Percentiles rank a stretch among this genome's conserved stretches.
phyloP scores from a whole-genome alignment of 768 basidiomycete genomes.

The Tylopilus rubrobrunneus region DNA sequence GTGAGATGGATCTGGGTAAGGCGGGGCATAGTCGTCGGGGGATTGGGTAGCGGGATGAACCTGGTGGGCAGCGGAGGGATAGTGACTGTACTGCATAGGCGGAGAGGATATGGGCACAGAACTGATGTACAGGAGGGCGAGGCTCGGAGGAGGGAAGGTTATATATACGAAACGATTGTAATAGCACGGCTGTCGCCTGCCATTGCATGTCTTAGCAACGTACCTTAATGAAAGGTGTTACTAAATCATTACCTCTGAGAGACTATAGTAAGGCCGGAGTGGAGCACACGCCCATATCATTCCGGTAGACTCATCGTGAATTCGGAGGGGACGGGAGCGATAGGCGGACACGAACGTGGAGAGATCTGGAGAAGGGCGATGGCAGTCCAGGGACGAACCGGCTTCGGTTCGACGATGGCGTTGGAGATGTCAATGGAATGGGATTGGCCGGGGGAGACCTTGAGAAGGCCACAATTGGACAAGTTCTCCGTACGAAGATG shows the following conservation, averaged over 20 bases:
- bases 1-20: slow-evolving; percentile 26
- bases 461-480: slow-evolving; percentile 21
- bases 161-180: slow-evolving; percentile 35
- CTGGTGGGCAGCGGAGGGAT: slow-evolving; percentile 19
- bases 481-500: slow-evolving; percentile 27
- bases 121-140: slow-evolving; percentile 10
- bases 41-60: slow-evolving; percentile 13
- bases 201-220: slow-evolving; percentile 34
- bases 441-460: slow-evolving; percentile 27
- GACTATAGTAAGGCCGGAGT: slow-evolving; percentile 33
- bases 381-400: slow-evolving; percentile 18
- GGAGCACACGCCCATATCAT: slow-evolving; percentile 31
- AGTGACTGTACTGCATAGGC: slow-evolving; percentile 30
- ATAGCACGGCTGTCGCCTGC: slow-evolving; percentile 34
- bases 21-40: slow-evolving; percentile 16
- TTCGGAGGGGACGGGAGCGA: slow-evolving; percentile 29
- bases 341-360: slow-evolving; percentile 19
- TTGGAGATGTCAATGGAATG: slow-evolving; percentile 29
- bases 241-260: slow-evolving; percentile 36
- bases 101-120: not conserved
- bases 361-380: slow-evolving; percentile 28
- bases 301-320: slow-evolving; percentile 32
- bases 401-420: slow-evolving; percentile 31
- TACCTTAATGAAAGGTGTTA: slow-evolving; percentile 38
- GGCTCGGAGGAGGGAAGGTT: slow-evolving; percentile 19